Conservation (phyloP, 257 asterid genomes). For the Osmanthus fragrans region DNA sequence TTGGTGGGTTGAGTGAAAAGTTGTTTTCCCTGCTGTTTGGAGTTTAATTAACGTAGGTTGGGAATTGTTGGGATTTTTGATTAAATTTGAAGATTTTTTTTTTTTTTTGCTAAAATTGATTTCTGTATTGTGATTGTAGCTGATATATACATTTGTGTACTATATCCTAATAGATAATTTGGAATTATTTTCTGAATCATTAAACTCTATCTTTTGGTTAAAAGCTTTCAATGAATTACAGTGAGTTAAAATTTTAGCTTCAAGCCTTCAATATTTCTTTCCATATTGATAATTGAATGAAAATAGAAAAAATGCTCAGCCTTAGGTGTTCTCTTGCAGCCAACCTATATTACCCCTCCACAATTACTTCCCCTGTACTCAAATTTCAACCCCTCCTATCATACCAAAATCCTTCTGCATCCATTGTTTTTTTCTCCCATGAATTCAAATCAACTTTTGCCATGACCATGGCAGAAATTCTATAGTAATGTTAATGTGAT, state of each 20-base stretch:
- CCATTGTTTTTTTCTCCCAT: no score
- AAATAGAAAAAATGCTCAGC: no score
- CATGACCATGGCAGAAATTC: no score
- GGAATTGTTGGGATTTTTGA: background rate
- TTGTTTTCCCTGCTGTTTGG: background rate
- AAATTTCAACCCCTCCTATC: no score
- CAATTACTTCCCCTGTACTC: no score
- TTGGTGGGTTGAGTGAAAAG: background rate
- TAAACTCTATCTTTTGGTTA: background rate
- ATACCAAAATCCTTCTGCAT: no score
- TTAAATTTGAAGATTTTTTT: background rate
- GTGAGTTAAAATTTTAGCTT: background rate
- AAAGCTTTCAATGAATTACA: background rate
- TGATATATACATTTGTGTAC: background rate
- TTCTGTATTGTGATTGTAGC: background rate
- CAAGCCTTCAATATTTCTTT: no score
- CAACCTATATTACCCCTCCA: no score
- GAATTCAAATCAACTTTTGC: no score
- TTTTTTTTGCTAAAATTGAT: conserved; percentile 13
- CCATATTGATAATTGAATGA: no score
- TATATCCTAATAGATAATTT: background rate
- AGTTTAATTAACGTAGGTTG: background rate
- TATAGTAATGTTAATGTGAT: no score
- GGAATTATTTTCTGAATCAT: background rate
- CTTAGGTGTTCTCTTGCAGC: no score